Conservation (phyloP, 2,329 filamentous ascomycete species). For the Xylaria sp. region DNA sequence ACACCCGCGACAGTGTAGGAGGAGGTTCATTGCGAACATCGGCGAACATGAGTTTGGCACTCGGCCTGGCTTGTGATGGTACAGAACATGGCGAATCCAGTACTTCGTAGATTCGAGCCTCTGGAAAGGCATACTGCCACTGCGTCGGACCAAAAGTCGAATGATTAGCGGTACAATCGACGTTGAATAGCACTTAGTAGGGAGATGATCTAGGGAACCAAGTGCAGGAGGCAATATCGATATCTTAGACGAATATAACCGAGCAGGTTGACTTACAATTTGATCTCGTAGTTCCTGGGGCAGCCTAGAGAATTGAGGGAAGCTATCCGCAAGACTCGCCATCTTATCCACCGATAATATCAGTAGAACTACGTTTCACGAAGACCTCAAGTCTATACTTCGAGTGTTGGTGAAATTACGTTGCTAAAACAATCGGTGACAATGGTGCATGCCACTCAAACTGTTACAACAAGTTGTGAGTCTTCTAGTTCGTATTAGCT, state of each 20-base stretch:
- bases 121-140: slow-evolving; percentile 58
- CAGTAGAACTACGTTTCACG: neutral
- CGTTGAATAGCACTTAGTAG: neutral
- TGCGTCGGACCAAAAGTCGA: slow-evolving; percentile 2
- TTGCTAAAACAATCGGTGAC: neutral
- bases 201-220: neutral
- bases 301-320: slow-evolving; percentile 49
- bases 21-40: slow-evolving; percentile 58
- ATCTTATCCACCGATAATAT: slow-evolving; percentile 3
- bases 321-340: slow-evolving; percentile 27
- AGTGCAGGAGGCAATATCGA: neutral
- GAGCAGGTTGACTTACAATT: slow-evolving; percentile 45
- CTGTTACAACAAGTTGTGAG: neutral
- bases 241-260: neutral
- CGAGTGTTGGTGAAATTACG: neutral
- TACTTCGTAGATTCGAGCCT: slow-evolving; percentile 58
- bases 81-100: slow-evolving; percentile 57
- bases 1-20: slow-evolving; percentile 56
- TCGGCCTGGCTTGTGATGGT: slow-evolving; percentile 51
- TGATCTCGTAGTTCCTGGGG: slow-evolving; percentile 58
- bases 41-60: slow-evolving; percentile 58
- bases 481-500: neutral
- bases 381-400: neutral
- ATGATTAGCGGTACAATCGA: slow-evolving; percentile 14
- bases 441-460: neutral